A percentile compares a stretch with the other conserved stretches of the same genome.
These are phyloP conservation scores for Stemphylium lycopersici DNA, from an alignment of 2,329 filamentous ascomycete genomes.

Conservation along the genomic window DNA sequence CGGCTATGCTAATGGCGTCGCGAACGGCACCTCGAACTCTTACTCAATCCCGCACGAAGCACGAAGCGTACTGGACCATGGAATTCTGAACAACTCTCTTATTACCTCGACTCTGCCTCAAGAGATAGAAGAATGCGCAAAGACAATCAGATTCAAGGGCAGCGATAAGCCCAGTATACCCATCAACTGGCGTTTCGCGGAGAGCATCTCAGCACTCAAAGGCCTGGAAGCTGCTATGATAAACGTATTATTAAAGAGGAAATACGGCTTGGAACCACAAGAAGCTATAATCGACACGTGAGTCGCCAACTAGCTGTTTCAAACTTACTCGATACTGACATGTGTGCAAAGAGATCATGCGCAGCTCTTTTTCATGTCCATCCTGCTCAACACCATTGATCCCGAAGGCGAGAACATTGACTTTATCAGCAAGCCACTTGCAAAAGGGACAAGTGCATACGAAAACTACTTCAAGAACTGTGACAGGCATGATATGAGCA, in stretches of 20 bases:
- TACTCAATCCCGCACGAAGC: constrained; percentile 42
- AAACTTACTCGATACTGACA: background rate
- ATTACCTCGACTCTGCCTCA: constrained; percentile 46
- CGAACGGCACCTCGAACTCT: background rate
- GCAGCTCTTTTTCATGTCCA: constrained; percentile 53
- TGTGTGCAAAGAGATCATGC: constrained; percentile 45
- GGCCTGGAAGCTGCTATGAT: constrained; percentile 57
- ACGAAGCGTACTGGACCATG: constrained; percentile 39
- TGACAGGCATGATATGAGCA: constrained; percentile 36
- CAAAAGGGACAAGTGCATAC: no score
- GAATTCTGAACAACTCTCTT: constrained; percentile 53
- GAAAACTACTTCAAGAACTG: background rate
- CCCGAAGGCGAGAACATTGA: constrained; percentile 26
- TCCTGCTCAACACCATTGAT: constrained; percentile 45
- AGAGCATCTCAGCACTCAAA: constrained; percentile 59
- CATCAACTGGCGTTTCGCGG: constrained; percentile 64
- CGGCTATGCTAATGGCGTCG: constrained; percentile 3
- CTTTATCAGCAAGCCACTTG: constrained; percentile 7
- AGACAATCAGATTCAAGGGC: constrained; percentile 53
- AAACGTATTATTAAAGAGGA: constrained; percentile 53
- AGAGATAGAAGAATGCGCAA: constrained; percentile 46
- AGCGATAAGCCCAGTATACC: constrained; percentile 54
- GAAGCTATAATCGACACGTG: constrained; percentile 57
- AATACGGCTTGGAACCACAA: constrained; percentile 52
- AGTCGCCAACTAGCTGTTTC: background rate